phyloP scores from a whole-genome alignment of 2,329 filamentous ascomycete genomes.

The Hymenoscyphus infarciens region DNA sequence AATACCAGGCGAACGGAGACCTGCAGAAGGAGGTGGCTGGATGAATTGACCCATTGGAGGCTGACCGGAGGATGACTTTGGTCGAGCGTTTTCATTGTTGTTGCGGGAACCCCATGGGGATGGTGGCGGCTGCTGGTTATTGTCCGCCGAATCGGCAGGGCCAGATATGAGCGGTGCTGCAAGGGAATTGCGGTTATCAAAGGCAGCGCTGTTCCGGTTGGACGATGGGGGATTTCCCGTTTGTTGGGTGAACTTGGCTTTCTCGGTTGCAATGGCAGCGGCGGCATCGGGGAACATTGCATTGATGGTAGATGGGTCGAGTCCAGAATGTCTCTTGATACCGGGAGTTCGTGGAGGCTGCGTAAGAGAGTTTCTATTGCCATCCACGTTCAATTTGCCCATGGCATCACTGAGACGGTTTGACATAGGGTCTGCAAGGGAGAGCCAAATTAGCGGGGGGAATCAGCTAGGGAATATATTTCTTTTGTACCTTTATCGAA shows the following conservation, averaged over 20 bases:
- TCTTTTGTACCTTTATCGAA: constrained; percentile 79
- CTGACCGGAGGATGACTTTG: constrained; percentile 77
- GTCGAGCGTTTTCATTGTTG: constrained; percentile 52
- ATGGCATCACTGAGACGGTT: constrained; percentile 94
- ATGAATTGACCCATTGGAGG: constrained; percentile 91
- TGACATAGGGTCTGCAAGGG: constrained; percentile 80
- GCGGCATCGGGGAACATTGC: constrained; percentile 99
- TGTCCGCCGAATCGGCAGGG: constrained; percentile 60
- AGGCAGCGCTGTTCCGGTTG: constrained; percentile 83
- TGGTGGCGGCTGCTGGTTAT: constrained; percentile 59
- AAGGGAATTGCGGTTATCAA: constrained; percentile 71
- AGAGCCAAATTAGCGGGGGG: constrained; percentile 12
- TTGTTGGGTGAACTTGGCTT: constrained; percentile 94
- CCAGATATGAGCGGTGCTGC: constrained; percentile 71
- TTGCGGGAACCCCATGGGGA: constrained; percentile 72
- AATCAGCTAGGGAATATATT: background rate
- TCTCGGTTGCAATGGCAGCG: constrained; percentile 96
- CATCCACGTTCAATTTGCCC: constrained; percentile 88
- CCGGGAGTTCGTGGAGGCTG: constrained; percentile 75
- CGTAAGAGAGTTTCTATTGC: constrained; percentile 79
- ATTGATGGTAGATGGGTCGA: constrained; percentile 91
- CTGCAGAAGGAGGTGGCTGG: constrained; percentile 71
- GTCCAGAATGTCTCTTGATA: constrained; percentile 88
- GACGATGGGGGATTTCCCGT: constrained; percentile 86
- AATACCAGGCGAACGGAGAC: constrained; percentile 75